phyloP scores from a whole-genome alignment of 768 basidiomycete genomes.

The Hygrophorus pudorinus region DNA sequence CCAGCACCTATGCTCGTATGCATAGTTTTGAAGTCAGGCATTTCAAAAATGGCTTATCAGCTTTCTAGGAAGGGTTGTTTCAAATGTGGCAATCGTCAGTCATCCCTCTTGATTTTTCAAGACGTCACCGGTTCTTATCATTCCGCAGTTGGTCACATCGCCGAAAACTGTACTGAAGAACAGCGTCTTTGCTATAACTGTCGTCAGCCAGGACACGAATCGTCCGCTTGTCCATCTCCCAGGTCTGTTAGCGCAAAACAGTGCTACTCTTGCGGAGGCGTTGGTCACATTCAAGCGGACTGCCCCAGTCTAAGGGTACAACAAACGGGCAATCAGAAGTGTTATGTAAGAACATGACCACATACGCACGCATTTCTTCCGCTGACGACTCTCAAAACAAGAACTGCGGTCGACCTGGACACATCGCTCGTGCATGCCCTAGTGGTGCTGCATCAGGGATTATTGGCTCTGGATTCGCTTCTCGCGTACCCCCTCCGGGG shows the following conservation, averaged over 20 bases:
- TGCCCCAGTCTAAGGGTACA: constrained; percentile 71
- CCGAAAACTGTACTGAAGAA: constrained; percentile 83
- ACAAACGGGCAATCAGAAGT: constrained; percentile 60
- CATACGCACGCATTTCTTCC: constrained; percentile 1
- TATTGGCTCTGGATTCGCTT: constrained; percentile 38
- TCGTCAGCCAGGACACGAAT: constrained; percentile 90
- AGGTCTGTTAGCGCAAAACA: constrained; percentile 78
- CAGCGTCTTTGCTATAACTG: constrained; percentile 92
- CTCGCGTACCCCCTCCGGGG: constrained; percentile 66
- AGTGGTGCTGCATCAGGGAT: constrained; percentile 29
- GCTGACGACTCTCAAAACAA: constrained; percentile 16
- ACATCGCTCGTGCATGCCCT: constrained; percentile 72
- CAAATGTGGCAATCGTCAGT: constrained; percentile 88
- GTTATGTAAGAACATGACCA: constrained; percentile 50
- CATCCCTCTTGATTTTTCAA: constrained; percentile 6
- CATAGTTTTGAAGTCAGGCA: constrained; percentile 29
- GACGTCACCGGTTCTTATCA: constrained; percentile 9
- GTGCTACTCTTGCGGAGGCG: constrained; percentile 88
- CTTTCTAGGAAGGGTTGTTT: constrained; percentile 84
- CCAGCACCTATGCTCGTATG: constrained; percentile 14
- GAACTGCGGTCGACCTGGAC: constrained; percentile 78
- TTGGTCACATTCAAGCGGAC: constrained; percentile 85
- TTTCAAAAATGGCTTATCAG: constrained; percentile 66
- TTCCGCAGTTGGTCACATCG: constrained; percentile 76
- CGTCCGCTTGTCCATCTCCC: constrained; percentile 77